Evolutionary conservation across 257 asterid species (phyloP), one percentile per base, ranked within the genome.

Genomic region (Prunella vulgaris): DNA sequence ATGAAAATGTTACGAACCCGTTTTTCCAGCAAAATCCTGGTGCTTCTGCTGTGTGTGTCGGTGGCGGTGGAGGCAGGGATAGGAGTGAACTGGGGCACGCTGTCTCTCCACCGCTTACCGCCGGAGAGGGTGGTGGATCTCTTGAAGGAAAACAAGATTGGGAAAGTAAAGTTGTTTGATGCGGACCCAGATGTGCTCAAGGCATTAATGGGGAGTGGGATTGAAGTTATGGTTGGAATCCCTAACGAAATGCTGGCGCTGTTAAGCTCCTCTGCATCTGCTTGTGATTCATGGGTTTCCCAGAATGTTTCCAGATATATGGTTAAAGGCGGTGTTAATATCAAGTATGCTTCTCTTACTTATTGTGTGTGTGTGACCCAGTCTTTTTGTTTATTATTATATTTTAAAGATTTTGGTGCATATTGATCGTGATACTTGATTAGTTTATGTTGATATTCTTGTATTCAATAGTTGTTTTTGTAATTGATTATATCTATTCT

Each of bases 21-120:
- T 60, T 70, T 78, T 10, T 33, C 54, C 21, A 38, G 20, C 51
- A 58, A 22, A 28, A 37, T 73, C 64, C 33, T 70, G 0, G 5
- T 74, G 0, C 28, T 74, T 1, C 22, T 74, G 40, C 12, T 78
- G 21, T 53, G 22, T 14, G 12, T 69, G 65, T 72, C 81, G 5
- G 76, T 67, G 71, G 95, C 81, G 73, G 95, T 81, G 73, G 95
- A 93, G 77, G 80, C 95, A 5, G 98, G 78, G 13, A 83, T 90
- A 37, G 96, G 97, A 8, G 89, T 90, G 78, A 93, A 90, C 88
- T 93, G 97, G 98, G 98, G 97, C 9, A 85, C 97, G 32, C 18
- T 90, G 46, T 66, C 97, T 57, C 65, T 69, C 37, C 98, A 88
- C 94, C 89, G 79, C 58, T 70, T 88, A 20, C 72, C 95, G 15